Base-by-base conservation (phyloP, 441 rosid genomes). In the Aquilaria agallochum region DNA sequence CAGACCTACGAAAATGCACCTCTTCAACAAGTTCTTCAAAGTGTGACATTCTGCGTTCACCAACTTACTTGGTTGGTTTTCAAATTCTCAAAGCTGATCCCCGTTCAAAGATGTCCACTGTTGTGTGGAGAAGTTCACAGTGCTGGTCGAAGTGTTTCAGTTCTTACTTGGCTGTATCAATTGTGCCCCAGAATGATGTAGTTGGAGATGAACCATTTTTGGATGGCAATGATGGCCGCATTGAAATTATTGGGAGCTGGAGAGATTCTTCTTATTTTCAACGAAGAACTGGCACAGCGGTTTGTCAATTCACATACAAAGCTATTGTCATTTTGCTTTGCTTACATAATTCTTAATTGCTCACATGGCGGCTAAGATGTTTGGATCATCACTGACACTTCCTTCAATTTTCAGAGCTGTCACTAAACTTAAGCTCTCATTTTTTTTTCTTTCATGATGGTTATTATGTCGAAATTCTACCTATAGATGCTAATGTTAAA, bases 61-160 rank as follows among this genome's bases (percentile, higher is more conserved):
- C 95, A 59, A 88, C 85, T 58, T 95, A 95, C 75, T 56, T 83
- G 56, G 95, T 92, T 71, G 80, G 85, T 71, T 79, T 89, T 71
- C 97, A 95, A 80, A 68, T 76, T 44, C 69, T 95, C 71, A 90
- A 80, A 85, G 82, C 82, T 53, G 83, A 78, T 69, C 55, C 82
- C 56, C 76, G 64, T 72, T 63, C 86, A 55, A 71, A 65, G 62
- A 72, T 73, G 68, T 80, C 89, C 62, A 58, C 78, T 75, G 69
- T 81, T 49, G 72, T 89, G 63, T 64, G 68, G 80, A 82, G 63
- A 69, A 75, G 70, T 56, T 88, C 80, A 60, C 81, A 76, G 55
- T 65, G 74, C 73, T 89, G 97, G 99, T 72, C 67, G 77, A 95
- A 81, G 74, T 77, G 72, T 75, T 89, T 88, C 75, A 92, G 88